phyloP scores from a whole-genome alignment of 192 early-diverging fungal species.

The Thamnidium elegans region DNA sequence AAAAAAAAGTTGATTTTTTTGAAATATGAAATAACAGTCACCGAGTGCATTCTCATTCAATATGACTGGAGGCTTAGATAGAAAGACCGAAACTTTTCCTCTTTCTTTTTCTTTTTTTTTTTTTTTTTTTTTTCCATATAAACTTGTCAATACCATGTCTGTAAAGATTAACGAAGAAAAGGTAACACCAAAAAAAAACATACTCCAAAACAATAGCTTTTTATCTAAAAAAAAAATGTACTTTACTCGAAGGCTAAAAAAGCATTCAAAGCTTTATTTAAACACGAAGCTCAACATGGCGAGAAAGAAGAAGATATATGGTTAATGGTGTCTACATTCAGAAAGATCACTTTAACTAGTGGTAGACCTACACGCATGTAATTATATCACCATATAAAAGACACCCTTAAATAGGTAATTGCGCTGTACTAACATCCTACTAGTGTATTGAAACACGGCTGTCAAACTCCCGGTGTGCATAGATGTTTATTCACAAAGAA shows the following conservation, averaged over 20 bases:
- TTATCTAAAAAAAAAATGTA: too few species aligned
- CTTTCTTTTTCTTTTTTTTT: not conserved
- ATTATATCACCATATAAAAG: not conserved
- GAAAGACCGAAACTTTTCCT: too few species aligned
- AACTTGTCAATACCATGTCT: not conserved
- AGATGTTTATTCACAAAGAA: constrained; percentile 91
- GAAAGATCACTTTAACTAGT: not conserved
- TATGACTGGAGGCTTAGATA: not conserved
- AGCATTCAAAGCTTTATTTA: constrained; percentile 22
- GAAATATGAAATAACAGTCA: not conserved
- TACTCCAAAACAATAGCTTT: not conserved
- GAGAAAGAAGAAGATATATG: constrained; percentile 11
- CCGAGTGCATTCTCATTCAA: not conserved
- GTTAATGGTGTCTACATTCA: constrained; percentile 18
- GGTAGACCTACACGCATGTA: constrained; percentile 18
- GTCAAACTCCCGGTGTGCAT: constrained; percentile 61
- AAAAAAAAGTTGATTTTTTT: not conserved
- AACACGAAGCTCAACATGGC: constrained; percentile 5
- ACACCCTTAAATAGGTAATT: not conserved
- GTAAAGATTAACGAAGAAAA: not conserved
- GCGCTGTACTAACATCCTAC: not conserved
- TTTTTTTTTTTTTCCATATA: not conserved
- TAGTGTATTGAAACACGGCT: constrained; percentile 55
- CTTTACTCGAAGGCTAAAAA: constrained; percentile 12
- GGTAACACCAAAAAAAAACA: not conserved